These are phyloP conservation scores for Diutina rugosa DNA, from an alignment of 1,139 yeast species.

Conservation along the genomic window DNA sequence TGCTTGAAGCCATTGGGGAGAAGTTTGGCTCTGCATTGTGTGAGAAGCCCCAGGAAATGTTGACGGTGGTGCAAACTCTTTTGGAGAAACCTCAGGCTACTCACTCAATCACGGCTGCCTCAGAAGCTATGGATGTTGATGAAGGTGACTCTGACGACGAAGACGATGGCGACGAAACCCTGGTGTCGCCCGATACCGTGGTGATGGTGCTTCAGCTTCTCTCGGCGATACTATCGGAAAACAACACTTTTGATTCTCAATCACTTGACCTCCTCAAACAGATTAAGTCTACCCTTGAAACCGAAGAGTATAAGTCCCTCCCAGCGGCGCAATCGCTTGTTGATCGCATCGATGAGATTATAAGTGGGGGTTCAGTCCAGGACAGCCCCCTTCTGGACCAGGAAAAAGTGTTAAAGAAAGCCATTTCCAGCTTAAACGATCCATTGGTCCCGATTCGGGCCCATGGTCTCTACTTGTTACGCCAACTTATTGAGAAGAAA, in stretches of 20 bases:
- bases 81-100: conserved; percentile 10
- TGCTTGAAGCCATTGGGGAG: conserved; percentile 52
- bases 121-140: conserved; percentile 5
- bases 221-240: conserved; percentile 39
- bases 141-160: conserved; percentile 35
- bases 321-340: conserved; percentile 13
- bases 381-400: conserved; percentile 11
- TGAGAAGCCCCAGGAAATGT: conserved; percentile 46
- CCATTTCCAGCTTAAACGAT: conserved; percentile 59
- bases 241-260: conserved; percentile 15
- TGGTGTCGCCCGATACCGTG: conserved; percentile 12
- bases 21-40: conserved; percentile 50
- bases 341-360: conserved; percentile 15
- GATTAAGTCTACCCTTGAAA: conserved; percentile 15
- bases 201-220: conserved; percentile 36
- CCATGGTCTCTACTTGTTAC: conserved; percentile 61
- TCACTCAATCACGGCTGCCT: conserved; percentile 1
- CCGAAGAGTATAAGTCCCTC: conserved; percentile 8
- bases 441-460: conserved; percentile 78
- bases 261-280: conserved; percentile 13
- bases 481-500: conserved; percentile 39
- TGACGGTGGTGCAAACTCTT: conserved; percentile 41
- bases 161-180: conserved; percentile 15
- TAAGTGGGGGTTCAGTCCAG: conserved; percentile 5
- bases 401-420: conserved; percentile 28